A percentile compares a stretch with the other conserved stretches of the same genome.
Conservation (phyloP, 345 rosid species). For the Toxicodendron radicans region DNA sequence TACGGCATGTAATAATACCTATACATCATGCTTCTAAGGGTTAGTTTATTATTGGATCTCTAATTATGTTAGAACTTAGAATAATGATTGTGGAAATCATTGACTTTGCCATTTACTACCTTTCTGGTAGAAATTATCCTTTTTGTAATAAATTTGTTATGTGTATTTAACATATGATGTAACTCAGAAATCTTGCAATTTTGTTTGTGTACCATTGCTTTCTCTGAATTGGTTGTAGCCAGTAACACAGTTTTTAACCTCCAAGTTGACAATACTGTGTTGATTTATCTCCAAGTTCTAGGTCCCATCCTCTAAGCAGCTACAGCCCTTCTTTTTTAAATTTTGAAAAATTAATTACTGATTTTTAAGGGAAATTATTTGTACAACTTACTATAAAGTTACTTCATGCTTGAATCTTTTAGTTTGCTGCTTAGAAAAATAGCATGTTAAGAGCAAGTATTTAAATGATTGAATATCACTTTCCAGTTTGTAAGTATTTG, state of each 20-base stretch:
- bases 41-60: constrained; percentile 23
- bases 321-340: not conserved
- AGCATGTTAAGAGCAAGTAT: not conserved
- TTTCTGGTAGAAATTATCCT: not conserved
- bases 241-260: not conserved
- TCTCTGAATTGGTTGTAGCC: not conserved
- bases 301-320: not conserved
- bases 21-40: constrained; percentile 45
- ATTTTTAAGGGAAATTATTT: not conserved
- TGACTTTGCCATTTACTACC: not conserved
- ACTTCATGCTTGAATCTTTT: not conserved
- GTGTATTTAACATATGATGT: not conserved
- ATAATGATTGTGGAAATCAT: not conserved
- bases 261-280: not conserved
- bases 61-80: constrained; percentile 5
- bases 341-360: not conserved
- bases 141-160: not conserved
- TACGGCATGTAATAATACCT: constrained; percentile 71
- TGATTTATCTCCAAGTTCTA: not conserved
- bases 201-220: not conserved
- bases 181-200: not conserved
- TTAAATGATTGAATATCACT: not conserved
- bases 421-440: not conserved
- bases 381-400: not conserved
- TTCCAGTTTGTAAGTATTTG: not conserved